Evolutionary conservation across 768 basidiomycete genomes (phyloP).

Genomic region (Hericium coralloides): DNA sequence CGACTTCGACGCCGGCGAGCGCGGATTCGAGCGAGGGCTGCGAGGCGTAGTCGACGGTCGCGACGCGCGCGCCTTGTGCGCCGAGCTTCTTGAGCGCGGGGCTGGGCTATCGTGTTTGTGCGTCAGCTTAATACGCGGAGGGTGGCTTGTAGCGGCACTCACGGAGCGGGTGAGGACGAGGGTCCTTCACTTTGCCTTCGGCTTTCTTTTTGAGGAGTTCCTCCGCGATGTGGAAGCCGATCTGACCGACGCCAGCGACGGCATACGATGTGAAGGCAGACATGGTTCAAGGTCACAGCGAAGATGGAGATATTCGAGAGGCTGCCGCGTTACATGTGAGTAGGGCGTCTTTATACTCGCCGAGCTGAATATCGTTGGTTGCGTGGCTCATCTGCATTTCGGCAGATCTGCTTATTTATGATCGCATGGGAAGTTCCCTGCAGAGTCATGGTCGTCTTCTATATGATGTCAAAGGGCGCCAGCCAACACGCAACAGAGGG

Average conservation of each 20-base stretch:
- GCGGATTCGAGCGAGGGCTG: background rate
- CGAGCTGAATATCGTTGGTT: too few relatives aligned
- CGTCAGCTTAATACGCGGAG: background rate
- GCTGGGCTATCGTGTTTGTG: background rate
- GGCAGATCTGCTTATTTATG: too few relatives aligned
- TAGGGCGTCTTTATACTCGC: too few relatives aligned
- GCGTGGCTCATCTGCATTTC: too few relatives aligned
- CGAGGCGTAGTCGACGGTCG: background rate
- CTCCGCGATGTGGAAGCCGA: conserved; percentile 3
- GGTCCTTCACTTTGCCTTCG: background rate
- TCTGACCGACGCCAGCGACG: conserved; percentile 1
- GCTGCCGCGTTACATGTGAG: background rate
- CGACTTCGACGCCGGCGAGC: background rate
- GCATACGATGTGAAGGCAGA: background rate
- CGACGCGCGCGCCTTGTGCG: background rate
- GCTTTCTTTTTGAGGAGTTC: conserved; percentile 3
- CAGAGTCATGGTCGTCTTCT: too few relatives aligned
- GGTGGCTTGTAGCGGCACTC: background rate
- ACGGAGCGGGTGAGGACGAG: background rate
- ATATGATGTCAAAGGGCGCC: too few relatives aligned
- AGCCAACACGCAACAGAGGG: too few relatives aligned
- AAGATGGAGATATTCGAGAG: background rate
- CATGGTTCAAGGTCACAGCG: background rate
- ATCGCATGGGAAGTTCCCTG: too few relatives aligned
- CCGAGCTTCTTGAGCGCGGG: background rate